These are phyloP conservation scores for Annulohypoxylon nitens DNA, from an alignment of 495 filamentous ascomycete species.

Conservation along the genomic window DNA sequence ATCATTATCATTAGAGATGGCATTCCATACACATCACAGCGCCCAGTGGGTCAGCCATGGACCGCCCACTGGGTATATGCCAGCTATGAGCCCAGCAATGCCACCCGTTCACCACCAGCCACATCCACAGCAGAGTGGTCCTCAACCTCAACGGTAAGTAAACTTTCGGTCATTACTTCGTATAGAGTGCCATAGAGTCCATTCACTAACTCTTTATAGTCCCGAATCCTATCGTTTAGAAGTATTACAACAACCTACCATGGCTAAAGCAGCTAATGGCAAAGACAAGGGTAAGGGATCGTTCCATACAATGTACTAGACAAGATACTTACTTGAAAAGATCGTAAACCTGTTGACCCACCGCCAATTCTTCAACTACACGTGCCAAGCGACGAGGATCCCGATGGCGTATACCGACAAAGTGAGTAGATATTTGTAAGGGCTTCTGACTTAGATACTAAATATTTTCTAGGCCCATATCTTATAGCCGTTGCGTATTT, in stretches of 20 bases:
- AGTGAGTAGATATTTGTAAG: constrained; percentile 56
- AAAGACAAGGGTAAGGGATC: constrained; percentile 50
- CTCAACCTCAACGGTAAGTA: constrained; percentile 37
- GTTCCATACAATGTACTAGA: background rate
- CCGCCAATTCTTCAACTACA: constrained; percentile 91
- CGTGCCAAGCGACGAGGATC: constrained; percentile 77
- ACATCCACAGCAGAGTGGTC: constrained; percentile 44
- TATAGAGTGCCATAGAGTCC: background rate
- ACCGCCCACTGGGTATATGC: constrained; percentile 45
- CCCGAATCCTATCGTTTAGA: constrained; percentile 48
- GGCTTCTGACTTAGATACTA: constrained; percentile 20
- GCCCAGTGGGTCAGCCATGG: constrained; percentile 48
- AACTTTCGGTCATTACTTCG: background rate
- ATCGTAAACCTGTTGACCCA: constrained; percentile 94
- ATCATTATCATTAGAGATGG: constrained; percentile 48
- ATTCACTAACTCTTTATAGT: constrained; percentile 27
- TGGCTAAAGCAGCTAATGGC: constrained; percentile 53
- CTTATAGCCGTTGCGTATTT: constrained; percentile 83
- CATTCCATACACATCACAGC: constrained; percentile 47
- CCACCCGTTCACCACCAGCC: constrained; percentile 43
- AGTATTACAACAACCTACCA: constrained; percentile 51
- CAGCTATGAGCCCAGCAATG: constrained; percentile 51
- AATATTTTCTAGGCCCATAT: constrained; percentile 73
- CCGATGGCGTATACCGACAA: constrained; percentile 80
- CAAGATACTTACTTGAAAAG: constrained; percentile 60